These are phyloP conservation scores for Podospora sp. DNA, from an alignment of 495 filamentous ascomycete species.

Conservation along the genomic window DNA sequence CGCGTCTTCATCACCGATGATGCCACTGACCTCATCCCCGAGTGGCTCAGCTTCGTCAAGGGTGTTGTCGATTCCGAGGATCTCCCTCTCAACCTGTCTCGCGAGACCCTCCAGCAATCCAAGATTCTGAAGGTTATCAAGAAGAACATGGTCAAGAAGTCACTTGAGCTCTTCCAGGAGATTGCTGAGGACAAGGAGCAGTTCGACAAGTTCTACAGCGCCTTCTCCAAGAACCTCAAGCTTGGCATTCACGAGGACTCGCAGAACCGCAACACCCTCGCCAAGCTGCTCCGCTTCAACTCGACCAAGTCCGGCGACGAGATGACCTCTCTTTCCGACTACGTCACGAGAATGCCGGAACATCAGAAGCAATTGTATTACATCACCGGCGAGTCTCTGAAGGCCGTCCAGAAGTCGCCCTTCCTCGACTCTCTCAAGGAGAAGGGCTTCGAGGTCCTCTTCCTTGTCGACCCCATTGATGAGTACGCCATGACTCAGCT, in stretches of 20 bases:
- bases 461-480: constrained; percentile 98
- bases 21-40: constrained; percentile 96
- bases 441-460: constrained; percentile 99
- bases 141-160: constrained; percentile 99
- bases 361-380: constrained; percentile 99
- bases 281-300: constrained; percentile 98
- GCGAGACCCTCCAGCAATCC: constrained; percentile 99
- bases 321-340: constrained; percentile 90
- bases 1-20: constrained; percentile 99
- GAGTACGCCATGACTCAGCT: constrained; percentile 99
- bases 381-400: constrained; percentile 99
- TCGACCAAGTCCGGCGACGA: constrained; percentile 99
- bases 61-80: constrained; percentile 99
- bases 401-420: constrained; percentile 95
- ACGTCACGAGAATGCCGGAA: constrained; percentile 97
- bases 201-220: constrained; percentile 99
- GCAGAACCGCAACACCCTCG: constrained; percentile 90
- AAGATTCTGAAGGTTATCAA: constrained; percentile 99
- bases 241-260: constrained; percentile 99
- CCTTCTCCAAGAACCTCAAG: constrained; percentile 99
- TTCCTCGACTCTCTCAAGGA: constrained; percentile 99
- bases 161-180: constrained; percentile 97
- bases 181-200: constrained; percentile 99
- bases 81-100: constrained; percentile 96
- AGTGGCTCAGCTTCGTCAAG: constrained; percentile 99